Percentiles rank a stretch among this genome's conserved stretches.
phyloP scores from a whole-genome alignment of 1,284 basidiomycete species.

The Rugosomyces carneus region DNA sequence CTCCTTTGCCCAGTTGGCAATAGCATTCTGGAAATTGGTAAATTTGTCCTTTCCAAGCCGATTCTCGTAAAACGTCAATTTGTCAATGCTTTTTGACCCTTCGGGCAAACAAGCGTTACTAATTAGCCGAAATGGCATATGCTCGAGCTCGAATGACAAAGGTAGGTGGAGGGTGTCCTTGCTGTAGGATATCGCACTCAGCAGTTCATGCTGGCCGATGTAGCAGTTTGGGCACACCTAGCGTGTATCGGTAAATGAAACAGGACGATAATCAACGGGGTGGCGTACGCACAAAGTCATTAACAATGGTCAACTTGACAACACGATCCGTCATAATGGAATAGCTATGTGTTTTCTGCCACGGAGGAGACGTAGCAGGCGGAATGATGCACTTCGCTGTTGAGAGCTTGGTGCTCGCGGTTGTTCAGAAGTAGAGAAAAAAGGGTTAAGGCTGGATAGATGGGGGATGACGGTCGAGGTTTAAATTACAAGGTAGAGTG shows the following conservation, averaged over 20 bases:
- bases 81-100: constrained; percentile 37
- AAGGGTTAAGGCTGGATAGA: too few relatives aligned
- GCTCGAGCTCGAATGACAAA: constrained; percentile 65
- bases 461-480: constrained; percentile 3
- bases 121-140: constrained; percentile 67
- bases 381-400: background rate
- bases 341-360: background rate
- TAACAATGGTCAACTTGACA: constrained; percentile 64
- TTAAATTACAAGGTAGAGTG: background rate
- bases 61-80: constrained; percentile 42
- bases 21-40: constrained; percentile 38
- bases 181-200: constrained; percentile 57
- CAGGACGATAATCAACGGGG: too few relatives aligned
- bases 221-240: constrained; percentile 73
- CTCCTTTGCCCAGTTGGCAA: constrained; percentile 51
- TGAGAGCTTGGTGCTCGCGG: background rate
- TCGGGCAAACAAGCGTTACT: constrained; percentile 40
- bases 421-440: background rate
- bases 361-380: background rate
- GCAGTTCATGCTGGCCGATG: constrained; percentile 67
- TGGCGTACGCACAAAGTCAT: constrained; percentile 54
- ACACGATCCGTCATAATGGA: constrained; percentile 36
- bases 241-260: too few relatives aligned
- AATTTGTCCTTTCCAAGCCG: constrained; percentile 58
- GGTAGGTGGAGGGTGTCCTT: constrained; percentile 55